phyloP scores from a whole-genome alignment of 2,329 filamentous ascomycete genomes.

The Davidsoniella virescens region DNA sequence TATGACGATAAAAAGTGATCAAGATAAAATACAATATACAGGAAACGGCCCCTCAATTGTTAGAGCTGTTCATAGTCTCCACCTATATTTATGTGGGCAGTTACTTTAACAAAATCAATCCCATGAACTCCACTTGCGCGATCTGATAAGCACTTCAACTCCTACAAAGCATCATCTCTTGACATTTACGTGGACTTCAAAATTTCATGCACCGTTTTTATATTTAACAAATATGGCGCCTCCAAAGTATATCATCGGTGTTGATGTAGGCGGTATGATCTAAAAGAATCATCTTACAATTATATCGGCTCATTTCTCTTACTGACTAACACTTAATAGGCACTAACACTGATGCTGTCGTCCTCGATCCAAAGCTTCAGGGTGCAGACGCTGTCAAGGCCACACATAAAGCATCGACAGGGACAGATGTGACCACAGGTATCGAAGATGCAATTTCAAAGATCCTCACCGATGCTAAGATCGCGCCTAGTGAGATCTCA shows the following conservation, averaged over 20 bases:
- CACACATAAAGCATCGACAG: conserved; percentile 31
- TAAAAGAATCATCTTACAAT: not conserved
- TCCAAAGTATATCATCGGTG: conserved; percentile 21
- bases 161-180: too few species aligned
- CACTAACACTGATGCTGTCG: conserved; percentile 37
- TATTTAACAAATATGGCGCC: conserved; percentile 10
- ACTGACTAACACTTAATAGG: conserved; percentile 17
- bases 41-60: too few species aligned
- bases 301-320: not conserved
- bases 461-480: not conserved
- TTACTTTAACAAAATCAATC: too few species aligned
- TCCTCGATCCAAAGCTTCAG: conserved; percentile 27
- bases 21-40: too few species aligned
- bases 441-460: conserved; percentile 20
- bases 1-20: too few species aligned
- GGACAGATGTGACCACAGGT: conserved; percentile 29
- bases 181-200: too few species aligned
- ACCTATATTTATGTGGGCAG: too few species aligned
- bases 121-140: conserved; percentile 19
- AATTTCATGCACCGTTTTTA: too few species aligned
- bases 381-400: conserved; percentile 14
- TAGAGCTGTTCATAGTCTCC: too few species aligned
- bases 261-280: conserved; percentile 23
- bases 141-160: conserved; percentile 7
- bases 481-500: conserved; percentile 23